phyloP scores from a whole-genome alignment of 345 rosid genomes.

The Acer negundo region DNA sequence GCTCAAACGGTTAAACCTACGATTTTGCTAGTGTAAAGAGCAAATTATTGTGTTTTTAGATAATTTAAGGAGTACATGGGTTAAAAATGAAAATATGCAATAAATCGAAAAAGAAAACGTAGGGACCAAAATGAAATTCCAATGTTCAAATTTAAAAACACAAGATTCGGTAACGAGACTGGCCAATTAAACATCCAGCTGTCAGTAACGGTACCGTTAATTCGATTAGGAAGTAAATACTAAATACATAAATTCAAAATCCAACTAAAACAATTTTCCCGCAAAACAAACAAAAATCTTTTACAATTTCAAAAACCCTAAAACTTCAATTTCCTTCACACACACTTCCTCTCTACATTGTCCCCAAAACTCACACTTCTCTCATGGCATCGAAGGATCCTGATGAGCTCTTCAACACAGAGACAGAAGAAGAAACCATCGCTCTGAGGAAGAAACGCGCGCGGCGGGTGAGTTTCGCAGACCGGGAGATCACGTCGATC shows the following conservation, averaged over 20 bases:
- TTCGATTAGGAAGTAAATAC: too few relatives aligned
- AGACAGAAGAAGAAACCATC: slow-evolving; percentile 71
- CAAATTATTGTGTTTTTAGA: too few relatives aligned
- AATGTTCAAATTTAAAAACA: too few relatives aligned
- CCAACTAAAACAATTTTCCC: not conserved
- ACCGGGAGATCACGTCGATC: slow-evolving; percentile 86
- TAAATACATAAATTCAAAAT: not conserved
- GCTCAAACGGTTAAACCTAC: too few relatives aligned
- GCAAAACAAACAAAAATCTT: slow-evolving; percentile 2
- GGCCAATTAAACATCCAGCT: too few relatives aligned
- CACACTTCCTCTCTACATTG: not conserved
- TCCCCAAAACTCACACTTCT: slow-evolving; percentile 2
- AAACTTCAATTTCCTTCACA: slow-evolving; percentile 13
- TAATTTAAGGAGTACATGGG: too few relatives aligned
- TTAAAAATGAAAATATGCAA: too few relatives aligned
- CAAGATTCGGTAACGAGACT: too few relatives aligned
- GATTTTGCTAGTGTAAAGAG: too few relatives aligned
- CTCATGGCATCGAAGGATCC: slow-evolving; percentile 50
- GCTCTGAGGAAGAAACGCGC: slow-evolving; percentile 67
- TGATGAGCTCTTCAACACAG: slow-evolving; percentile 50
- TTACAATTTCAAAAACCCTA: slow-evolving; percentile 38
- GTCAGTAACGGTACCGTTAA: too few relatives aligned
- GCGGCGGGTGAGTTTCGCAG: slow-evolving; percentile 97
- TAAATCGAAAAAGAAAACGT: too few relatives aligned
- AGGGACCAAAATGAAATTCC: too few relatives aligned